These are phyloP conservation scores for Cafeteria roenbergensis DNA, from an alignment of 108 stramenopile species.

Conservation along the genomic window DNA sequence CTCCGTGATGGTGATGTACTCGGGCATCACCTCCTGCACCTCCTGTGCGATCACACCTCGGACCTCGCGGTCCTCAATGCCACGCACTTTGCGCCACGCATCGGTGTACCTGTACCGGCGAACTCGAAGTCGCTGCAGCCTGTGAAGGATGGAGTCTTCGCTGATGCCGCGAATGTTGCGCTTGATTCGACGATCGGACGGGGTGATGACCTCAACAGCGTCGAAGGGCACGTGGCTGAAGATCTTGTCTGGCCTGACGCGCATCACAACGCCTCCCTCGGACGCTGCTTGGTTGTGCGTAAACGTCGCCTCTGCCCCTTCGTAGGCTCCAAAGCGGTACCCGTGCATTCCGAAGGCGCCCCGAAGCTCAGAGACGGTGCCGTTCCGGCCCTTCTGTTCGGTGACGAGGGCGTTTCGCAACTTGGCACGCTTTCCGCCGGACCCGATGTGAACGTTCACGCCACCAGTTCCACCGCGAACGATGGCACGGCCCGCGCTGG, in stretches of 20 bases:
- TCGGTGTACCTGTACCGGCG: conserved; percentile 54
- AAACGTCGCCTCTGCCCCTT: not conserved
- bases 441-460: too few relatives aligned
- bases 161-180: conserved; percentile 43
- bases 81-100: conserved; percentile 44
- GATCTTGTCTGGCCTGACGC: conserved; percentile 9
- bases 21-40: conserved; percentile 35
- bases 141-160: conserved; percentile 48
- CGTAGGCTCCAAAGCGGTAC: too few relatives aligned
- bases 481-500: too few relatives aligned
- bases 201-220: conserved; percentile 25
- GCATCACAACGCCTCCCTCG: not conserved
- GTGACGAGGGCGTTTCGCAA: too few relatives aligned
- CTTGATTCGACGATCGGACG: conserved; percentile 59
- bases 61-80: conserved; percentile 21
- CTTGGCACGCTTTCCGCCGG: too few relatives aligned
- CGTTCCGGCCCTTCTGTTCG: too few relatives aligned
- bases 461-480: too few relatives aligned
- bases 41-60: conserved; percentile 49
- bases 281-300: not conserved
- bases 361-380: too few relatives aligned
- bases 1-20: conserved; percentile 30
- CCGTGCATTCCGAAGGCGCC: too few relatives aligned
- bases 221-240: conserved; percentile 31
- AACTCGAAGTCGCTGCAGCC: conserved; percentile 46